Conservation (phyloP, 2,329 filamentous ascomycete species). For the Coniochaeta sp. region DNA sequence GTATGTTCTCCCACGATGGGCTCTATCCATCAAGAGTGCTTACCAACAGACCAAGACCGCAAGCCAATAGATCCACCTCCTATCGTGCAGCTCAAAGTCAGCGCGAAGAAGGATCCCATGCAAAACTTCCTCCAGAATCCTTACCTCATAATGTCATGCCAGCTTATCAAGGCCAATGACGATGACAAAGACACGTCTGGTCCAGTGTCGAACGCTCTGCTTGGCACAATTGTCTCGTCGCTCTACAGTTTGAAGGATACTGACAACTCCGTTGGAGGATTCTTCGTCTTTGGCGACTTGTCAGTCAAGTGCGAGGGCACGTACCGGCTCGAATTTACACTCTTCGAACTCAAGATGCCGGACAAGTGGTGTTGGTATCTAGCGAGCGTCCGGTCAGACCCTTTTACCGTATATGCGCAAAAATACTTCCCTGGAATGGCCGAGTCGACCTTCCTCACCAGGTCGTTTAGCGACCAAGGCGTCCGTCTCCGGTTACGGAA, state of each 20-base stretch:
- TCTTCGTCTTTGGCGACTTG: constrained; percentile 87
- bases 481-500: constrained; percentile 77
- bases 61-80: constrained; percentile 87
- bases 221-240: constrained; percentile 72
- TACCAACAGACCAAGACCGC: constrained; percentile 44
- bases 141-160: constrained; percentile 40
- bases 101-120: constrained; percentile 34
- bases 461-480: constrained; percentile 80
- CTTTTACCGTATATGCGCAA: constrained; percentile 57
- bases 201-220: constrained; percentile 50
- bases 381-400: constrained; percentile 45
- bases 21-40: background rate
- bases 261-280: constrained; percentile 70
- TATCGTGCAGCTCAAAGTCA: constrained; percentile 62
- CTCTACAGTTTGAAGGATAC: constrained; percentile 75
- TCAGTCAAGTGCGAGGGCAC: constrained; percentile 68
- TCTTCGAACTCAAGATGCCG: constrained; percentile 57
- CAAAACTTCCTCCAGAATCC: constrained; percentile 47
- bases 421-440: constrained; percentile 74
- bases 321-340: constrained; percentile 67
- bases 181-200: constrained; percentile 28
- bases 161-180: constrained; percentile 32
- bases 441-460: constrained; percentile 73
- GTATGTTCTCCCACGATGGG: constrained; percentile 31
- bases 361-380: constrained; percentile 26